Percentiles rank a stretch among this genome's conserved stretches.
These are phyloP conservation scores for Collybia sp. DNA, from an alignment of 768 basidiomycete species.

Conservation along the genomic window DNA sequence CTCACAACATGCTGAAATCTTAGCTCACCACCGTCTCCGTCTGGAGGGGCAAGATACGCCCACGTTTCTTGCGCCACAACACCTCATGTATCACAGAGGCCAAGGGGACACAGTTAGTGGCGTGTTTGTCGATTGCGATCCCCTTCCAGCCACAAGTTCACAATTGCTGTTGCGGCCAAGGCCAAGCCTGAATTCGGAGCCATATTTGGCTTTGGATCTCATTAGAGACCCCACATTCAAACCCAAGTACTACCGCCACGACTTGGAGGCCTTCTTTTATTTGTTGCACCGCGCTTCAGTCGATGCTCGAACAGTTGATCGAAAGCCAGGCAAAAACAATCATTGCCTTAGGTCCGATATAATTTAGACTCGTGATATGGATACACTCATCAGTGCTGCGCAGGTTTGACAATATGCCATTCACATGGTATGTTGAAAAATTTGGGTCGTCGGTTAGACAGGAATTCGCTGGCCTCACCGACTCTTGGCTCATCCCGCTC, in stretches of 20 bases:
- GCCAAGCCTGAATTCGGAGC: background rate
- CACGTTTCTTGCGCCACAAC: background rate
- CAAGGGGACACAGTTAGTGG: background rate
- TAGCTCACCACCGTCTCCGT: background rate
- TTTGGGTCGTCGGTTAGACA: background rate
- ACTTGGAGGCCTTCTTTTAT: conserved; percentile 4
- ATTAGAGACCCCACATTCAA: background rate
- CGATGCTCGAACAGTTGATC: too few relatives aligned
- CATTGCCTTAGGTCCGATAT: too few relatives aligned
- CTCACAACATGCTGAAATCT: too few relatives aligned
- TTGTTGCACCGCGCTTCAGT: conserved; percentile 1
- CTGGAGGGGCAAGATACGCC: background rate
- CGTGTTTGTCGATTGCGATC: background rate
- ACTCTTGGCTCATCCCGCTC: background rate
- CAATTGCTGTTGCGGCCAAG: background rate
- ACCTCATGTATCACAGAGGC: background rate
- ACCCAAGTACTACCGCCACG: conserved; percentile 1
- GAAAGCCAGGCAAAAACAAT: too few relatives aligned
- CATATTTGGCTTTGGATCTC: background rate
- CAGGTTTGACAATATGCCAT: too few relatives aligned
- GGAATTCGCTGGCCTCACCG: background rate
- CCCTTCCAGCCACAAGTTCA: background rate
- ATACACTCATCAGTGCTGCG: too few relatives aligned
- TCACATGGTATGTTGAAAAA: too few relatives aligned
- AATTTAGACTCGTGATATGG: too few relatives aligned